Percentiles rank a stretch among this genome's conserved stretches.
phyloP scores from a whole-genome alignment of 1,139 yeast genomes.

The Pichia inconspicua region DNA sequence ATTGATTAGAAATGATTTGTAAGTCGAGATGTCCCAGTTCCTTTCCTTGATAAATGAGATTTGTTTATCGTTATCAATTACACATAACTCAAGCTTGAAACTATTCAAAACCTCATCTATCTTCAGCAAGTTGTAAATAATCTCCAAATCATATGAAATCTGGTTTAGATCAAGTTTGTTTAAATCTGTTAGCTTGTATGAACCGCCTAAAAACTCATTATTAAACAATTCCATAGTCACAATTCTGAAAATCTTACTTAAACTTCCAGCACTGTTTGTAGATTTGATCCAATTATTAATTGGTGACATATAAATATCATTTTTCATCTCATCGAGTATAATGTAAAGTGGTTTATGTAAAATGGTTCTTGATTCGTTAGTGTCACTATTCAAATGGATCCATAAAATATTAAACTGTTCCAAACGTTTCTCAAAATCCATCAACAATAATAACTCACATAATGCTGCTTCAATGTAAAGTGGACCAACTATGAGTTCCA shows the following conservation, averaged over 20 bases:
- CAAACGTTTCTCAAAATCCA: slow-evolving; percentile 33
- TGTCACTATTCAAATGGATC: slow-evolving; percentile 44
- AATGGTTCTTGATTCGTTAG: slow-evolving; percentile 35
- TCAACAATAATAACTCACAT: slow-evolving; percentile 38
- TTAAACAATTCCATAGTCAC: slow-evolving; percentile 45
- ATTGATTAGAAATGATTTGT: slow-evolving; percentile 46
- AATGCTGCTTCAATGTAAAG: slow-evolving; percentile 55
- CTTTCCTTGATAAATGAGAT: slow-evolving; percentile 32
- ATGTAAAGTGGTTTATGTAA: slow-evolving; percentile 61
- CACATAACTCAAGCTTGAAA: slow-evolving; percentile 49
- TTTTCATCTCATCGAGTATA: slow-evolving; percentile 53
- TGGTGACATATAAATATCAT: slow-evolving; percentile 36
- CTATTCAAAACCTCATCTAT: slow-evolving; percentile 39
- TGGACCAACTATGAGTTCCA: slow-evolving; percentile 33
- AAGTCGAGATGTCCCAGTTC: slow-evolving; percentile 53
- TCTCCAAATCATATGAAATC: slow-evolving; percentile 49
- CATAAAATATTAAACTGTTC: slow-evolving; percentile 50
- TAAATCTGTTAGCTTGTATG: slow-evolving; percentile 21
- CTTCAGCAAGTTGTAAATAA: slow-evolving; percentile 43
- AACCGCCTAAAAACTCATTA: slow-evolving; percentile 26
- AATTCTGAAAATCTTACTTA: slow-evolving; percentile 53
- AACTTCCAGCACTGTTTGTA: slow-evolving; percentile 45
- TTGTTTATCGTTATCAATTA: slow-evolving; percentile 41
- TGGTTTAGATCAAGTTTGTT: slow-evolving; percentile 48
- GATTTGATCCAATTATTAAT: slow-evolving; percentile 51